These are phyloP conservation scores for Gossypium raimondii DNA, from an alignment of 345 rosid species.

Conservation along the genomic window DNA sequence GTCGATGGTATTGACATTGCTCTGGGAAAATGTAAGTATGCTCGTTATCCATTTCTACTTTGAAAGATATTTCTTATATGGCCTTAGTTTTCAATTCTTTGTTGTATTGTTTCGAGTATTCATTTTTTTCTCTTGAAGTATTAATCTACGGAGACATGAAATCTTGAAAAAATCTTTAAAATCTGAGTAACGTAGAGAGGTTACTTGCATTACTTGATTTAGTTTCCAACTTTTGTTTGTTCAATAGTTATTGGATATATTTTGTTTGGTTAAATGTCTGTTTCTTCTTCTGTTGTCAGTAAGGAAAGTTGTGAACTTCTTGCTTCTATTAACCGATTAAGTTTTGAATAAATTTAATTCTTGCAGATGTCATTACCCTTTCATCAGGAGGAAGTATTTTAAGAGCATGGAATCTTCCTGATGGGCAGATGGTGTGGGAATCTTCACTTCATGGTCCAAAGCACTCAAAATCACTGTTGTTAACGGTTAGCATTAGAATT, in stretches of 20 bases:
- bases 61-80: not conserved
- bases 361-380: slow-evolving; percentile 77
- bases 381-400: slow-evolving; percentile 71
- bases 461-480: slow-evolving; percentile 56
- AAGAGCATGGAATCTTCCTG: slow-evolving; percentile 98
- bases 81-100: not conserved
- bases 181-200: not conserved
- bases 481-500: slow-evolving; percentile 44
- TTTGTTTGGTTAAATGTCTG: not conserved
- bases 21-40: slow-evolving; percentile 68
- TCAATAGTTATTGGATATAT: not conserved
- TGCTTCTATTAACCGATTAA: not conserved
- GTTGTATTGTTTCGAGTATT: not conserved
- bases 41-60: not conserved
- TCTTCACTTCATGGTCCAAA: slow-evolving; percentile 53
- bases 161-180: not conserved
- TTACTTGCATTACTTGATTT: not conserved
- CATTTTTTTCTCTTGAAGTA: not conserved
- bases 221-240: not conserved
- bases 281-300: too few species aligned
- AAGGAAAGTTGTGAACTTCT: not conserved
- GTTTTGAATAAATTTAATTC: slow-evolving; percentile 14
- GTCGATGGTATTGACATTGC: slow-evolving; percentile 76
- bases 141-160: not conserved
- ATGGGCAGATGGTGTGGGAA: slow-evolving; percentile 98